Conservation (phyloP, 768 basidiomycete species). For the Russula earlei region DNA sequence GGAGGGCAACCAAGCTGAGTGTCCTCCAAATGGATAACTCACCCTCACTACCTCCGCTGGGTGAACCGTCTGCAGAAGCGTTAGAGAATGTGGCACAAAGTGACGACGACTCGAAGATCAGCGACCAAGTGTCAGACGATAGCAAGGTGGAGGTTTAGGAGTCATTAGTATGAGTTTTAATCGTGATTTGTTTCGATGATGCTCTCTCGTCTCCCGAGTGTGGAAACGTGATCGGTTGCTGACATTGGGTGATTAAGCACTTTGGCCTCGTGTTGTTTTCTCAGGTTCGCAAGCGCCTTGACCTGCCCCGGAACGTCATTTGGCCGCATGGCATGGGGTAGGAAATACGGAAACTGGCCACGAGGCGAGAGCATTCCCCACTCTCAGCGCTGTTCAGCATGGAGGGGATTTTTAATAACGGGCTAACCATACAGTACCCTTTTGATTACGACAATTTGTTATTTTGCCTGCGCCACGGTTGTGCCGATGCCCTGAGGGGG, state of each 20-base stretch:
- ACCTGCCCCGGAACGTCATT: background rate
- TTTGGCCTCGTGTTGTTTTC: background rate
- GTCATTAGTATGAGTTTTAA: background rate
- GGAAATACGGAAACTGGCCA: background rate
- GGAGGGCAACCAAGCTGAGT: constrained; percentile 38
- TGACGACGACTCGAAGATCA: constrained; percentile 4
- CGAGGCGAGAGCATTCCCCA: background rate
- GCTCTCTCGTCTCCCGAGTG: background rate
- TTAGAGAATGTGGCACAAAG: background rate
- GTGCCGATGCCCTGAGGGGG: constrained; percentile 5
- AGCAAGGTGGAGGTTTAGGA: constrained; percentile 38
- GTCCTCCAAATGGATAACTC: constrained; percentile 23
- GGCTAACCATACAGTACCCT: background rate
- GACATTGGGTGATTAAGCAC: background rate
- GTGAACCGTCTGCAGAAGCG: background rate
- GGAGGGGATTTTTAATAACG: background rate
- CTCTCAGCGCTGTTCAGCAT: background rate
- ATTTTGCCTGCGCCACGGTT: background rate
- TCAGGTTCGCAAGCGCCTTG: background rate
- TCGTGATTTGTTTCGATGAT: background rate
- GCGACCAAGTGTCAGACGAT: constrained; percentile 26
- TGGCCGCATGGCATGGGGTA: background rate
- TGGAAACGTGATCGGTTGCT: background rate
- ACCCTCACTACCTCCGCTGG: background rate
- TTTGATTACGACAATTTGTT: constrained; percentile 8